Conservation (phyloP, 192 early-diverging fungal species). For the Gamsiella multidivaricata region DNA sequence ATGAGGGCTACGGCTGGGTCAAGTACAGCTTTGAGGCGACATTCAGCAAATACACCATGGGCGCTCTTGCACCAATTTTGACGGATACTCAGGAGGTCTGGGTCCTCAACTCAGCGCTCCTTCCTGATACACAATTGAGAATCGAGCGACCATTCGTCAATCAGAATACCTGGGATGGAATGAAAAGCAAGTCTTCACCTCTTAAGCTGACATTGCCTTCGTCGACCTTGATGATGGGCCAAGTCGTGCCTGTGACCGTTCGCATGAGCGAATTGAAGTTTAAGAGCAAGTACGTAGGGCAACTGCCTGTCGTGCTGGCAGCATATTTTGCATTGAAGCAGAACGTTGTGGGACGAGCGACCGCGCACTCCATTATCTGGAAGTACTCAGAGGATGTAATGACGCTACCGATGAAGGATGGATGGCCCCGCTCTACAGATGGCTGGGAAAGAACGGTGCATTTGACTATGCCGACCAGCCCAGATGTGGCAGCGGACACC, state of each 20-base stretch:
- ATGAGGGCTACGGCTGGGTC: slow-evolving; percentile 6
- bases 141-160: background rate
- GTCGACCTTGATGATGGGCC: background rate
- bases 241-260: background rate
- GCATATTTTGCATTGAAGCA: background rate
- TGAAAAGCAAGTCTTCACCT: background rate
- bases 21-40: slow-evolving; percentile 1
- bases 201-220: slow-evolving; percentile 4
- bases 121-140: background rate
- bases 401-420: background rate
- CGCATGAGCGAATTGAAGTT: background rate
- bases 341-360: background rate
- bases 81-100: slow-evolving; percentile 1
- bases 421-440: background rate
- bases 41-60: background rate
- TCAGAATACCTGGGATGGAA: background rate
- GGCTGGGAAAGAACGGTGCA: slow-evolving; percentile 3
- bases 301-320: background rate
- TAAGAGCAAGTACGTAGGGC: background rate
- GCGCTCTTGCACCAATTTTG: background rate
- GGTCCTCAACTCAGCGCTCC: slow-evolving; percentile 14
- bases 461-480: slow-evolving; percentile 1
- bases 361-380: background rate
- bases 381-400: background rate
- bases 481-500: background rate